Evolutionary conservation across 2,329 filamentous ascomycete species (phyloP).

Genomic region (Trichoderma semiorbis): DNA sequence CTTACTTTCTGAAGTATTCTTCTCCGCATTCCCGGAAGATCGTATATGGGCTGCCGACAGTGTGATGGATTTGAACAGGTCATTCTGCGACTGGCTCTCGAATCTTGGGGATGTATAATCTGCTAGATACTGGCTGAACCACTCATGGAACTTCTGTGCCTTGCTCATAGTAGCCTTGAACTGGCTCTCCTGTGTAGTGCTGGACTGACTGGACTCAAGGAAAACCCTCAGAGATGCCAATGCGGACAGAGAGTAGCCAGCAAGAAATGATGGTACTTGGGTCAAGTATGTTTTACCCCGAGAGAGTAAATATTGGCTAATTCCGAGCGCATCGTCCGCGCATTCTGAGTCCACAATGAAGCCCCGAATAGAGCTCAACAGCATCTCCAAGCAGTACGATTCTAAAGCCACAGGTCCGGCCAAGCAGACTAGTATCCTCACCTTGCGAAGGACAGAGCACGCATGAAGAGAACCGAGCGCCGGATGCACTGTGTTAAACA

Average conservation of each 20-base stretch:
- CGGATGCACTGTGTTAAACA: conserved; percentile 77
- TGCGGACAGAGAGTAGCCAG: conserved; percentile 75
- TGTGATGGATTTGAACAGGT: conserved; percentile 64
- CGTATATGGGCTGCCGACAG: conserved; percentile 65
- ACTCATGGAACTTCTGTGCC: conserved; percentile 70
- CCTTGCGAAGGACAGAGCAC: conserved; percentile 80
- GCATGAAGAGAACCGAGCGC: conserved; percentile 84
- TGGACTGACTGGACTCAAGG: conserved; percentile 69
- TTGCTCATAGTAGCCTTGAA: conserved; percentile 73
- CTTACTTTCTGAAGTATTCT: conserved; percentile 70
- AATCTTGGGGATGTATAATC: conserved; percentile 56
- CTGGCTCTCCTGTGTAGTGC: conserved; percentile 80
- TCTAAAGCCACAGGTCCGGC: conserved; percentile 68
- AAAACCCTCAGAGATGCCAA: conserved; percentile 76
- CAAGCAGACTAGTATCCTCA: conserved; percentile 76
- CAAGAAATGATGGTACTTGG: conserved; percentile 68
- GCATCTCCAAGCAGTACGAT: conserved; percentile 86
- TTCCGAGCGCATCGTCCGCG: conserved; percentile 82
- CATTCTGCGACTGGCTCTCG: conserved; percentile 44
- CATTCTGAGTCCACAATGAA: conserved; percentile 83
- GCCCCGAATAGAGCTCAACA: conserved; percentile 73
- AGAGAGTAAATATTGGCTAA: conserved; percentile 78
- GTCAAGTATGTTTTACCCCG: conserved; percentile 63
- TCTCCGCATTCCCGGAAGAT: conserved; percentile 65
- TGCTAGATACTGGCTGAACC: conserved; percentile 70